phyloP scores from a whole-genome alignment of 2,329 filamentous ascomycete species.

The Coniochaeta ligniaria region DNA sequence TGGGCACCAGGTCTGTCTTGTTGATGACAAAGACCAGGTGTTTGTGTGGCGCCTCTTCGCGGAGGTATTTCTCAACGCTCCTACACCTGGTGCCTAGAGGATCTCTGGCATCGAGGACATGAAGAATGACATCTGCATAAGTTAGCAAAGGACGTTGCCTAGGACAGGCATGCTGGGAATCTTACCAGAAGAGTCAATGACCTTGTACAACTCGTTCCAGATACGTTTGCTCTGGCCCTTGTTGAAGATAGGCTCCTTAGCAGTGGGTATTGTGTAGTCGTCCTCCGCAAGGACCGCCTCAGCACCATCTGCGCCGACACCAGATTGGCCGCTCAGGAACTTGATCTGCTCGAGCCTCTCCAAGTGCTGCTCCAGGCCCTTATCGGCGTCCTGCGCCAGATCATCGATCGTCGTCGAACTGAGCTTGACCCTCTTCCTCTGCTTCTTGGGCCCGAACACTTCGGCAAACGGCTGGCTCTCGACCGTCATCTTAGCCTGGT shows the following conservation, averaged over 20 bases:
- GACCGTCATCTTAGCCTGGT: conserved; percentile 84
- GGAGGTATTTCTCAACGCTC: conserved; percentile 88
- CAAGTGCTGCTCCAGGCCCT: conserved; percentile 74
- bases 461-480: conserved; percentile 80
- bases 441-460: conserved; percentile 89
- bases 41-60: conserved; percentile 91
- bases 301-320: conserved; percentile 41
- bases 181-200: conserved; percentile 71
- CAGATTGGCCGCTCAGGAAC: conserved; percentile 64
- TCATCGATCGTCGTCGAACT: conserved; percentile 76
- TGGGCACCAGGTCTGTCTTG: conserved; percentile 90
- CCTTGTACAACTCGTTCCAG: conserved; percentile 94
- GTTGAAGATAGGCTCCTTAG: conserved; percentile 81
- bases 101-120: conserved; percentile 84
- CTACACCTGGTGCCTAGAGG: conserved; percentile 84
- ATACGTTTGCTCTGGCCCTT: conserved; percentile 95
- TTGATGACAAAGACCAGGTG: conserved; percentile 86
- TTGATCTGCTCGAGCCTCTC: conserved; percentile 74
- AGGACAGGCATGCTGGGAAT: too few relatives aligned
- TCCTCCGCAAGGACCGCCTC: conserved; percentile 27
- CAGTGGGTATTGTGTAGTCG: conserved; percentile 47
- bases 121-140: conserved; percentile 76
- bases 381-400: conserved; percentile 70
- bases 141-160: neutral
- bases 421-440: conserved; percentile 87